Evolutionary conservation across 2,329 filamentous ascomycete species (phyloP).

Genomic region (Mycosphaerella sp.): DNA sequence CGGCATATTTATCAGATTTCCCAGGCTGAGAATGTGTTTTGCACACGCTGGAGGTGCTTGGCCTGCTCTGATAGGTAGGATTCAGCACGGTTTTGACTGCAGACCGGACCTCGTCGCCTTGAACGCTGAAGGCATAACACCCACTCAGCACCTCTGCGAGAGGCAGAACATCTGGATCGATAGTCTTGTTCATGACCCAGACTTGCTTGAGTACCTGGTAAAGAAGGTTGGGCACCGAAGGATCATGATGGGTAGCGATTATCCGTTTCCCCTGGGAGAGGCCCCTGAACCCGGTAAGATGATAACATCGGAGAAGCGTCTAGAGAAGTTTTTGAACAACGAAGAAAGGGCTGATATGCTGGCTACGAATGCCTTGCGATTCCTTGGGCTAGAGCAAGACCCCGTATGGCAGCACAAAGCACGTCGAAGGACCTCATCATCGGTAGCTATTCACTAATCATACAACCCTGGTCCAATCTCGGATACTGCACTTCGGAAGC

Average conservation of each 20-base stretch:
- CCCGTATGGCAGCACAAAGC: conserved; percentile 4
- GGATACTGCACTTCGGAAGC: conserved; percentile 10
- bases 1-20: conserved; percentile 8
- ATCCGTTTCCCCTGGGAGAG: conserved; percentile 13
- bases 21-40: conserved; percentile 12
- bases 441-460: not conserved
- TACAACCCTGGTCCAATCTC: not conserved
- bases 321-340: conserved; percentile 6
- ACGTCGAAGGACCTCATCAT: not conserved
- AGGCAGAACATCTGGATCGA: conserved; percentile 14
- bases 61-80: conserved; percentile 10
- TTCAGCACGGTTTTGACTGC: conserved; percentile 13
- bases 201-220: conserved; percentile 13
- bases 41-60: conserved; percentile 15
- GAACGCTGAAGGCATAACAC: conserved; percentile 5
- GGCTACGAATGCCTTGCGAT: conserved; percentile 8
- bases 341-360: conserved; percentile 11
- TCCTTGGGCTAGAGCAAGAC: conserved; percentile 7
- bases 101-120: conserved; percentile 12
- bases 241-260: conserved; percentile 15
- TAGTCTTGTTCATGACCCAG: conserved; percentile 13
- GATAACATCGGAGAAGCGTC: conserved; percentile 5
- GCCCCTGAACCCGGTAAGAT: conserved; percentile 10
- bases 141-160: conserved; percentile 6
- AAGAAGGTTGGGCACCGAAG: conserved; percentile 14